A percentile compares a stretch with the other conserved stretches of the same genome.
These are phyloP conservation scores for Tilletia horrida DNA, from an alignment of 1,284 basidiomycete species.

Conservation along the genomic window DNA sequence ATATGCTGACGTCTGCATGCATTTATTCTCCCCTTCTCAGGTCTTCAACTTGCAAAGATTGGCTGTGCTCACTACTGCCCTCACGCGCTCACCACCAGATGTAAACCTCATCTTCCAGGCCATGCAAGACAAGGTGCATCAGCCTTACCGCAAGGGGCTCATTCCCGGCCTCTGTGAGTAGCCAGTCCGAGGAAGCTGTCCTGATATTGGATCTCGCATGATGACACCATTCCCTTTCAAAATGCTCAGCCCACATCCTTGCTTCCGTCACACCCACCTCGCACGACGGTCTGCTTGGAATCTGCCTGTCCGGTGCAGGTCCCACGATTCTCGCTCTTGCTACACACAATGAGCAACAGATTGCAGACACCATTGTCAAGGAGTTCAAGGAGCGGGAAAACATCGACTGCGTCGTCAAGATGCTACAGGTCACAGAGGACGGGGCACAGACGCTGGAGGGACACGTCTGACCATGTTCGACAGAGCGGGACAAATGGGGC, in stretches of 20 bases:
- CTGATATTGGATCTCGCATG: background rate
- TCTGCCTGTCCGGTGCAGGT: conserved; percentile 95
- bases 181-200: background rate
- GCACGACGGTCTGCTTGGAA: conserved; percentile 90
- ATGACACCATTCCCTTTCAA: background rate
- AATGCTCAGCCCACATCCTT: conserved; percentile 57
- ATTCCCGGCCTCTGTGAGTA: conserved; percentile 70
- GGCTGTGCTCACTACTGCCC: conserved; percentile 93
- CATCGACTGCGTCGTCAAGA: conserved; percentile 45
- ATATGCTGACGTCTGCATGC: background rate
- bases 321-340: conserved; percentile 97
- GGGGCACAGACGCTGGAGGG: conserved; percentile 28
- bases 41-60: conserved; percentile 96
- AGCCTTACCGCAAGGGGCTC: conserved; percentile 86
- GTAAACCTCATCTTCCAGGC: conserved; percentile 94
- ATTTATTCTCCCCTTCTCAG: conserved; percentile 58
- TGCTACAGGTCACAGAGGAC: conserved; percentile 45
- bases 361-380: conserved; percentile 42
- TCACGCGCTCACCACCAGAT: conserved; percentile 85
- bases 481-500: background rate
- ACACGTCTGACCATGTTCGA: background rate
- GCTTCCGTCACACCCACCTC: conserved; percentile 78
- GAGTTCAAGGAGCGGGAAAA: conserved; percentile 42
- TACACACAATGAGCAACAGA: conserved; percentile 59
- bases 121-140: conserved; percentile 97